These are phyloP conservation scores for Leavenworthia alabamica DNA, from an alignment of 345 rosid genomes.

Conservation along the genomic window DNA sequence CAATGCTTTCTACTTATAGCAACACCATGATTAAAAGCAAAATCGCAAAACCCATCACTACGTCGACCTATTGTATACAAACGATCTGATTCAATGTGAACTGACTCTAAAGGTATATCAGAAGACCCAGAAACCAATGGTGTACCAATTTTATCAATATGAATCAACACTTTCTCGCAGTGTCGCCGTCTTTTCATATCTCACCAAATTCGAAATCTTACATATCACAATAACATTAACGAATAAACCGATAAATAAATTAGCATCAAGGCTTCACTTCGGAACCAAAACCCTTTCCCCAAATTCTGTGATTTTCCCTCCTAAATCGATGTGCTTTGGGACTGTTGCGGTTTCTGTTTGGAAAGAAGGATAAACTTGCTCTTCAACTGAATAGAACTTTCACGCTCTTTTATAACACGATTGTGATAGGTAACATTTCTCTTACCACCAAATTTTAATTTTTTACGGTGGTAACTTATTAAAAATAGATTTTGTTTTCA, in stretches of 20 bases:
- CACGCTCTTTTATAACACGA: constrained; percentile 2
- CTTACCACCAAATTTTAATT: not conserved
- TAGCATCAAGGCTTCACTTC: not conserved
- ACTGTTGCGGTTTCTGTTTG: constrained; percentile 6
- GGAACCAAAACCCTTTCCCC: constrained; percentile 17
- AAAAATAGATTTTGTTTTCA: not conserved
- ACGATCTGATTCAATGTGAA: constrained; percentile 46
- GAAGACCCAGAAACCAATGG: constrained; percentile 48
- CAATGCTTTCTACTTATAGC: constrained; percentile 68
- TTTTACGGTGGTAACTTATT: not conserved
- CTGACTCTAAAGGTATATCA: constrained; percentile 33
- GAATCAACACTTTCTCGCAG: constrained; percentile 38
- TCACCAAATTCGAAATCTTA: not conserved
- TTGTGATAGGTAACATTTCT: not conserved
- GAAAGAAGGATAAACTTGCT: not conserved
- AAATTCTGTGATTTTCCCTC: constrained; percentile 32
- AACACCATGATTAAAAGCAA: constrained; percentile 33
- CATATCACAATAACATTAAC: constrained; percentile 11
- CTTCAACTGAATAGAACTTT: constrained; percentile 2
- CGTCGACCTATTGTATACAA: constrained; percentile 58
- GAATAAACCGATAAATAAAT: not conserved
- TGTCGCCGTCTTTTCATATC: constrained; percentile 32
- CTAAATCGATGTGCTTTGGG: constrained; percentile 21
- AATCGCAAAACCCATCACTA: constrained; percentile 36
- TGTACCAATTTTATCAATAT: constrained; percentile 37